A percentile compares a stretch with the other conserved stretches of the same genome.
Evolutionary conservation across 306 rosid species (phyloP).

Genomic region (Inga leiocalycina): DNA sequence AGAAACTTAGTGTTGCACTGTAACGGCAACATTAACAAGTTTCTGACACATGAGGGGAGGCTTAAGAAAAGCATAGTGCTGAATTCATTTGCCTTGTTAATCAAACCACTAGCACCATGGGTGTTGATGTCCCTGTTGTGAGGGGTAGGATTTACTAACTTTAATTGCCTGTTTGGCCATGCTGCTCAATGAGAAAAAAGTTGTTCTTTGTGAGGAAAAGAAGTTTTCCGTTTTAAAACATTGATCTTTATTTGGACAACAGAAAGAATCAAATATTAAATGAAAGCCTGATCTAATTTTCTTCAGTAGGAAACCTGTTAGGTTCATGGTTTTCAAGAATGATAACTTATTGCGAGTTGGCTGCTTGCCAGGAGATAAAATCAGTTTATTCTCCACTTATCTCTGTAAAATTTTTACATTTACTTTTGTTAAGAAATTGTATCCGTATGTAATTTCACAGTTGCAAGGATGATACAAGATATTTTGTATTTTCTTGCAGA

Average conservation of each 20-base stretch:
- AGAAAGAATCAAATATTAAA: not conserved
- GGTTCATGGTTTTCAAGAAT: constrained; percentile 14
- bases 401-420: not conserved
- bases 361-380: constrained; percentile 9
- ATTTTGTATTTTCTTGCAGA: constrained; percentile 50
- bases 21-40: not conserved
- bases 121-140: not conserved
- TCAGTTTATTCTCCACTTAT: not conserved
- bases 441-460: not conserved
- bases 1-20: not conserved
- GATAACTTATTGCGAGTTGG: not conserved
- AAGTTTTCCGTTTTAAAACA: not conserved
- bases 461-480: constrained; percentile 23
- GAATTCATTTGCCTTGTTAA: not conserved
- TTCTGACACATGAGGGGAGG: not conserved
- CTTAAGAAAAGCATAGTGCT: not conserved
- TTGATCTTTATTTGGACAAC: not conserved
- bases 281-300: not conserved
- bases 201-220: not conserved
- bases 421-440: constrained; percentile 7
- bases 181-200: not conserved
- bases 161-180: not conserved
- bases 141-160: not conserved
- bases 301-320: not conserved
- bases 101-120: not conserved